Conservation (phyloP, 129 eudicot species). For the sunflower (Helianthus annuus) region DNA sequence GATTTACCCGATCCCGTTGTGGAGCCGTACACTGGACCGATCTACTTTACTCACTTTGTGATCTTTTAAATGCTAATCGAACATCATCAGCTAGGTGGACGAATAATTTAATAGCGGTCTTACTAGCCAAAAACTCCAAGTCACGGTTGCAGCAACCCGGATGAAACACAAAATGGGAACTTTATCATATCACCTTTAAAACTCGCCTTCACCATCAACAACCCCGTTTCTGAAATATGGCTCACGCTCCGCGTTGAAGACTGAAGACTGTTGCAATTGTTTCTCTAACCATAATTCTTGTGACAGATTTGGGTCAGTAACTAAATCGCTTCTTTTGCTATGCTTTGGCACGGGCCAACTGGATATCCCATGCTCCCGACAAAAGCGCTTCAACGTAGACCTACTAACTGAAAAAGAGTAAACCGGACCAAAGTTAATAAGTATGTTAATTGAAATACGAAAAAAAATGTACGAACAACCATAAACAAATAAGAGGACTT, state of each 20-base stretch:
- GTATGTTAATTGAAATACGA: not conserved
- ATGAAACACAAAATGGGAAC: not conserved
- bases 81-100: not conserved
- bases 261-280: not conserved
- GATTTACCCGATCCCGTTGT: too few relatives aligned
- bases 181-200: constrained; percentile 1
- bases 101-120: not conserved
- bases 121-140: not conserved
- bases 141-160: not conserved
- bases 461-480: not conserved
- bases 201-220: not conserved
- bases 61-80: too few relatives aligned
- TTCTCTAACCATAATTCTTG: not conserved
- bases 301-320: too few relatives aligned
- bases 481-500: constrained; percentile 11
- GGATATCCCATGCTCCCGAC: constrained; percentile 9
- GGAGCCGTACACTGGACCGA: too few relatives aligned
- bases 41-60: too few relatives aligned
- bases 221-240: not conserved
- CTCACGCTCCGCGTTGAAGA: too few relatives aligned
- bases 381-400: constrained; percentile 23
- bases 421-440: not conserved
- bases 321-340: not conserved
- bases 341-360: constrained; percentile 15
- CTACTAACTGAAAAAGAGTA: constrained; percentile 10